phyloP scores from a whole-genome alignment of 805 yeast genomes.

The Starmerella bombicola region DNA sequence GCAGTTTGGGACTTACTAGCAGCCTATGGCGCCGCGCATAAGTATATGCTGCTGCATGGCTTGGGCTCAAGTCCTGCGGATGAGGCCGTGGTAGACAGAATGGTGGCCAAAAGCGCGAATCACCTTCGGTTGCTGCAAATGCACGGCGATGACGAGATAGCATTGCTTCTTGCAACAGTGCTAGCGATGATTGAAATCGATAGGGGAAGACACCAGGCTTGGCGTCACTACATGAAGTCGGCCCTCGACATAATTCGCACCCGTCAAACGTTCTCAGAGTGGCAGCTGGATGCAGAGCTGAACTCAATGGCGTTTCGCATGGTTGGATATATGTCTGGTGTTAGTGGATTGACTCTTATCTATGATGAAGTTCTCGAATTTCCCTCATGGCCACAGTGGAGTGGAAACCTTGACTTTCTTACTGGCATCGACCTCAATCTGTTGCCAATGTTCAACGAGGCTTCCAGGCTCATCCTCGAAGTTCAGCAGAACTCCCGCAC shows the following conservation, averaged over 20 bases:
- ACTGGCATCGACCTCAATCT: conserved; percentile 53
- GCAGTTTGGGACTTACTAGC: conserved; percentile 13
- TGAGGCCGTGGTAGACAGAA: background rate
- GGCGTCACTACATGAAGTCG: conserved; percentile 9
- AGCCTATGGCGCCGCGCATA: conserved; percentile 21
- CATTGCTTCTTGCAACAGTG: conserved; percentile 14
- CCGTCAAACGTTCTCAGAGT: conserved; percentile 18
- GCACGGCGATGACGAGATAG: background rate
- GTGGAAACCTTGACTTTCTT: conserved; percentile 40
- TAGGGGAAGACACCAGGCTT: conserved; percentile 11
- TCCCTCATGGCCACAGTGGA: conserved; percentile 31
- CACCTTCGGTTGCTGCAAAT: conserved; percentile 1
- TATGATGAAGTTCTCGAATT: conserved; percentile 3
- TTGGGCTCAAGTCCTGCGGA: conserved; percentile 3
- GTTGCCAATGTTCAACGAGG: conserved; percentile 45
- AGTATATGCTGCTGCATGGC: conserved; percentile 6
- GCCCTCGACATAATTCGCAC: conserved; percentile 16
- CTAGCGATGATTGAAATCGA: conserved; percentile 17
- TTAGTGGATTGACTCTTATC: conserved; percentile 13
- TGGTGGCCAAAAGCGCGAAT: conserved; percentile 4
- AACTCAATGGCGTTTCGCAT: conserved; percentile 21
- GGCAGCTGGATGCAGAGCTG: conserved; percentile 18
- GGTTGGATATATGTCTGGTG: conserved; percentile 19
- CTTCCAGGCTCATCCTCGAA: conserved; percentile 32
- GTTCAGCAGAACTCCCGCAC: conserved; percentile 15